Evolutionary conservation across 2,329 filamentous ascomycete genomes (phyloP), one percentile per base, ranked within the genome.

Genomic region (Exophiala lecanii-corni): DNA sequence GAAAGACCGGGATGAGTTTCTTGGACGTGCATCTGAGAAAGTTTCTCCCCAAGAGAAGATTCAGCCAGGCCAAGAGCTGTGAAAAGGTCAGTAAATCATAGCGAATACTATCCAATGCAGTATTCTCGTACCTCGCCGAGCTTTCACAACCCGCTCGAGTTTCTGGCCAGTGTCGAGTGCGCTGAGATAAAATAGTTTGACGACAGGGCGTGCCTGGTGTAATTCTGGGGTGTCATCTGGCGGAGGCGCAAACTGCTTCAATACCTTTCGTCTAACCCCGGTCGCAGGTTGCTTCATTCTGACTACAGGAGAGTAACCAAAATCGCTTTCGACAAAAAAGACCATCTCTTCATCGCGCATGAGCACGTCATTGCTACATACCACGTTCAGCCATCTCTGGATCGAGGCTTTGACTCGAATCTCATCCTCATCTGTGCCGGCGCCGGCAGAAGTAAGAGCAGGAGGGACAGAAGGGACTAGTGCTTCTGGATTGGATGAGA

Each of bases 81-180:
- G 28, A 45, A 19, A 34, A 20, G 32, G 35, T 47, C 41, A 43
- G 39, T 19, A n/a, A n/a, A n/a, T n/a, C n/a, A n/a, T n/a, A n/a
- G n/a, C n/a, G n/a, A n/a, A n/a, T n/a, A n/a, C n/a, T n/a, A n/a
- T n/a, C n/a, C n/a, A n/a, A n/a, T n/a, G n/a, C n/a, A n/a, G n/a
- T n/a, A n/a, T n/a, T n/a, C n/a, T 13, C 71, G 54, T 78, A 94
- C 91, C 87, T 81, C 89, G 79, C 61, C 92, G 78, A 48, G 84
- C 81, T 69, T 95, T 97, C 53, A 98, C 92, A 23, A 97, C 78
- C 61, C 84, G 87, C 60, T 98, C 92, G 21, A 98, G 81, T 68
- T 96, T 97, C 67, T 98, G 92, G 32, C 89, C 88, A n/a, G 88
- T 81, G 62, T 97, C 92, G 88, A 98, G 94, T 5, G 88, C 84